Percentiles rank a stretch among this genome's conserved stretches.
These are phyloP conservation scores for Kwoniella sp. DNA, from an alignment of 768 basidiomycete species.

Conservation along the genomic window DNA sequence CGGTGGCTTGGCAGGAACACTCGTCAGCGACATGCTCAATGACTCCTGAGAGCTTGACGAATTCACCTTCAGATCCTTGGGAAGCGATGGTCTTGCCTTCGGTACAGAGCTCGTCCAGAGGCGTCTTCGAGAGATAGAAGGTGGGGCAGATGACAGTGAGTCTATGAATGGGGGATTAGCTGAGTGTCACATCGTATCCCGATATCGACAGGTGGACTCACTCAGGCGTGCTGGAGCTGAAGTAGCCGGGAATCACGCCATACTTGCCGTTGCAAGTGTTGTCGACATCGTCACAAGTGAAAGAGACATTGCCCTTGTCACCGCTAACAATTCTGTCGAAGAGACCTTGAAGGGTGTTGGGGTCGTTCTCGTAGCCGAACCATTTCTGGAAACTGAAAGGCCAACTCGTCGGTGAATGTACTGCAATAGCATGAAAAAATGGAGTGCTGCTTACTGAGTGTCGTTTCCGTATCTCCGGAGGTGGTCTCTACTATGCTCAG, in stretches of 20 bases:
- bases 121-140: slow-evolving; percentile 27
- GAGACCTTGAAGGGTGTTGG: slow-evolving; percentile 22
- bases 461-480: slow-evolving; percentile 30
- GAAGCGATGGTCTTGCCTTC: slow-evolving; percentile 18
- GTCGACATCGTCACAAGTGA: slow-evolving; percentile 29
- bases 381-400: slow-evolving; percentile 25
- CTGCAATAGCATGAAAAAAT: neutral
- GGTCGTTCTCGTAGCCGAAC: slow-evolving; percentile 28
- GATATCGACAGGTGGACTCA: slow-evolving; percentile 6
- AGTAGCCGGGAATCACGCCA: slow-evolving; percentile 29
- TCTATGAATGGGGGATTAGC: neutral
- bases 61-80: slow-evolving; percentile 30
- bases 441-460: slow-evolving; percentile 14
- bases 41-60: neutral
- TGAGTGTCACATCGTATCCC: no score
- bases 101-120: slow-evolving; percentile 24
- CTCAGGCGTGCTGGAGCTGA: slow-evolving; percentile 13
- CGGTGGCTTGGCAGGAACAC: slow-evolving; percentile 20
- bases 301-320: slow-evolving; percentile 28
- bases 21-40: neutral
- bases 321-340: slow-evolving; percentile 33
- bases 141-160: slow-evolving; percentile 32
- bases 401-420: neutral
- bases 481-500: slow-evolving; percentile 26
- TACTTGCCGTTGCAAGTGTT: slow-evolving; percentile 26